A percentile compares a stretch with the other conserved stretches of the same genome.
Evolutionary conservation across 2,329 filamentous ascomycete genomes (phyloP).

Genomic region (Aspergillus hiratsukae): DNA sequence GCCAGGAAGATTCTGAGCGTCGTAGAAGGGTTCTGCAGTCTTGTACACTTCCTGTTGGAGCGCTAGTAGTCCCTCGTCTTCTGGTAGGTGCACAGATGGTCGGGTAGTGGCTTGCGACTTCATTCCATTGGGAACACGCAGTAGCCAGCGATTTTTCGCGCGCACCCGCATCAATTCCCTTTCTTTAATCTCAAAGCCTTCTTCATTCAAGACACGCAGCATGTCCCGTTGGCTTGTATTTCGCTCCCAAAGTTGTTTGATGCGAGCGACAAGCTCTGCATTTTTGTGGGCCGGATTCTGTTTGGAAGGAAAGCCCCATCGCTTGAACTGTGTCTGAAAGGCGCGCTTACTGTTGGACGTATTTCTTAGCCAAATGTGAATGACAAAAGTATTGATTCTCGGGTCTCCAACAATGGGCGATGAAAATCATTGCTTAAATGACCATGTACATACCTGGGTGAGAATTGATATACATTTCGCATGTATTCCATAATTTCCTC

Average conservation of each 20-base stretch:
- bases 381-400: background rate
- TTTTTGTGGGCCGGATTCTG: conserved; percentile 70
- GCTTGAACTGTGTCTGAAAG: conserved; percentile 70
- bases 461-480: conserved; percentile 60
- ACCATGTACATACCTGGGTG: conserved; percentile 57
- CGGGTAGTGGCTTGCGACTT: conserved; percentile 38
- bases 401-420: background rate
- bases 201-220: conserved; percentile 62
- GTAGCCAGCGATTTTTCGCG: conserved; percentile 62
- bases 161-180: conserved; percentile 67
- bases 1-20: conserved; percentile 21
- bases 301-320: conserved; percentile 75
- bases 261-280: conserved; percentile 59
- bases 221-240: conserved; percentile 72
- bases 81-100: conserved; percentile 21
- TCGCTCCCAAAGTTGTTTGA: conserved; percentile 72
- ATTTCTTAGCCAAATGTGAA: conserved; percentile 1
- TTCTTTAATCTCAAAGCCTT: conserved; percentile 69
- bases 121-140: conserved; percentile 59
- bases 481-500: conserved; percentile 72
- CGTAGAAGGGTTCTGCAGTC: conserved; percentile 24
- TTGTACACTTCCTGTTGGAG: conserved; percentile 39
- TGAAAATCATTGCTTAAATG: conserved; percentile 1
- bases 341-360: conserved; percentile 57
- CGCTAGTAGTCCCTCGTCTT: conserved; percentile 36